Evolutionary conservation across 208 protist genomes (phyloP).

Genomic region (Tritrichomonas musculus): DNA sequence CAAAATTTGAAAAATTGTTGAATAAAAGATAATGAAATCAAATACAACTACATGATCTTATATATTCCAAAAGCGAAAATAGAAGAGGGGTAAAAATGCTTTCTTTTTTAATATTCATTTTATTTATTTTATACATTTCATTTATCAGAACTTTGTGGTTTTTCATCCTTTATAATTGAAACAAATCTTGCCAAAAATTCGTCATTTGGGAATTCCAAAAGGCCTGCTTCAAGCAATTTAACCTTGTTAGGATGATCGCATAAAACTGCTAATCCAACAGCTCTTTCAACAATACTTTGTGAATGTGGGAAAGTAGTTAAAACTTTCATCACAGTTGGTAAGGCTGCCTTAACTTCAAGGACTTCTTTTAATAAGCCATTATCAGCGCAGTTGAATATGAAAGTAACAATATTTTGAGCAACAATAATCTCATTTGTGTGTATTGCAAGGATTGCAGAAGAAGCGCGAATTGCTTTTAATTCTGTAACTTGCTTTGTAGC

Average conservation of each 20-base stretch:
- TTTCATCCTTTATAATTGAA: too few species aligned
- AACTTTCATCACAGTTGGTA: not conserved
- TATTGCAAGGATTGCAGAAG: not conserved
- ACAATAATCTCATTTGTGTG: not conserved
- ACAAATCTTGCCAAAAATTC: too few species aligned
- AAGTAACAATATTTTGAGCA: not conserved
- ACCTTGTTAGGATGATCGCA: not conserved
- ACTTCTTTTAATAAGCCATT: not conserved
- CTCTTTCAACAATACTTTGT: not conserved
- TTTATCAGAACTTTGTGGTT: too few species aligned
- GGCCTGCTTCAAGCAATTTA: not conserved
- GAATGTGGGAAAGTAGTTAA: not conserved
- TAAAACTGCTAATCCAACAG: not conserved
- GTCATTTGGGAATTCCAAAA: too few species aligned
- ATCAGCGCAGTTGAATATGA: not conserved
- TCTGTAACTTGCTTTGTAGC: not conserved
- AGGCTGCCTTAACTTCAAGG: not conserved
- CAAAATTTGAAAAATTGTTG: too few species aligned
- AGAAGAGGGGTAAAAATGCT: too few species aligned
- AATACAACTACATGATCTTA: too few species aligned
- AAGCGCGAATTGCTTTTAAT: not conserved
- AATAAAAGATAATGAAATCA: too few species aligned
- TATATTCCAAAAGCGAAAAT: too few species aligned
- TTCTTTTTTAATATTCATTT: too few species aligned
- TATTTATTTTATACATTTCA: too few species aligned